A percentile compares a stretch with the other conserved stretches of the same genome.
phyloP scores from a whole-genome alignment of 306 rosid genomes.

The Ammopiptanthus mongolicus region DNA sequence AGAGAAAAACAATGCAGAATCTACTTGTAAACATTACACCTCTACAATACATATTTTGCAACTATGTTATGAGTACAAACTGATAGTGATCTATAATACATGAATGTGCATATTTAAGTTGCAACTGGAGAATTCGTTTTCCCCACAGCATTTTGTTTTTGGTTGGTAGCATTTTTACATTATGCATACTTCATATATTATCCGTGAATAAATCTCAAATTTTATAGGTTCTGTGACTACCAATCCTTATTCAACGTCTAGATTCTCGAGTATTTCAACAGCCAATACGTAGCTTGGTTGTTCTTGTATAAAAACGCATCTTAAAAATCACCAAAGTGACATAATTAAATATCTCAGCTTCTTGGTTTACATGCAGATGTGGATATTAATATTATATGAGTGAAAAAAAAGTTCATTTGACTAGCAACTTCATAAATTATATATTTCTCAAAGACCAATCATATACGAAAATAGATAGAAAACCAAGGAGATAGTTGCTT shows the following conservation, averaged over 20 bases:
- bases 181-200: not conserved
- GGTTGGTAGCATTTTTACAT: not conserved
- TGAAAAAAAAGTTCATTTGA: not conserved
- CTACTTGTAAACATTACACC: conserved; percentile 9
- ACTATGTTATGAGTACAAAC: not conserved
- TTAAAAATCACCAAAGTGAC: not conserved
- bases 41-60: not conserved
- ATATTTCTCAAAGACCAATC: conserved; percentile 4
- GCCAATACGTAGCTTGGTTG: not conserved
- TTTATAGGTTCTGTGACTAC: not conserved
- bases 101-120: not conserved
- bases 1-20: not conserved
- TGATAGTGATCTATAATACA: not conserved
- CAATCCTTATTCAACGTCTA: not conserved
- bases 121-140: conserved; percentile 5
- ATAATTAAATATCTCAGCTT: not conserved
- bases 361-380: not conserved
- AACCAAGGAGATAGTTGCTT: conserved; percentile 6
- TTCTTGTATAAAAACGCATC: not conserved
- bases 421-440: not conserved
- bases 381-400: not conserved
- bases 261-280: not conserved
- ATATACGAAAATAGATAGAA: conserved; percentile 6
- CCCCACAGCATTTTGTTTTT: not conserved
- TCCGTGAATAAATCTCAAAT: not conserved